Evolutionary conservation across 768 basidiomycete genomes (phyloP), one percentile per base, ranked within the genome.

Genomic region (Trametes maxima): DNA sequence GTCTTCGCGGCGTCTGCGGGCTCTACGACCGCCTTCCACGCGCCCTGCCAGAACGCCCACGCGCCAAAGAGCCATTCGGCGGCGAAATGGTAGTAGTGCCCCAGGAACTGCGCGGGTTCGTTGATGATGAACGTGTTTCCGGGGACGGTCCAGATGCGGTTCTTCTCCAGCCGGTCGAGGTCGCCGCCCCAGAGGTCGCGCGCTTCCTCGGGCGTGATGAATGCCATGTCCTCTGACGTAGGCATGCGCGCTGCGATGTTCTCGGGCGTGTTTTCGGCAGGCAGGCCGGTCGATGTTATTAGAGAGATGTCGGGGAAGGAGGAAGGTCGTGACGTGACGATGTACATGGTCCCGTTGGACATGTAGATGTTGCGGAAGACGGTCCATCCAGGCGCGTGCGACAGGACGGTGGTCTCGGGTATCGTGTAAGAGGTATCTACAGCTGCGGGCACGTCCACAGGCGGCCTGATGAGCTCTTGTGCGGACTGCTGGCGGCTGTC

Each of bases 81-180:
- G 35, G 88, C 89, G 60, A 92, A 87, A 74, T 94, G 93, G 73
- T 94, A 94, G 72, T 93, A 94, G 71, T 94, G 93, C 47, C 79
- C 77, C n/a, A 94, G 80, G 79, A 94, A 90, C 68, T 92, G 89
- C 1, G 72, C 58, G 0, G 90, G 88, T 62, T 91, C 90, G 69
- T 89, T 89, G 68, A 87, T 79, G 39, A 78, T 68, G 57, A 90
- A 89, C 17, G 91, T 90, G 69, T 87, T 88, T 2, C 91, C 90
- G 44, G 85, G 81, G 39, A 94, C 82, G 14, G 83, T 78, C 78
- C 81, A 86, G 7, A 93, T 81, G 17, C 87, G 78, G 63, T 83
- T 83, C 48, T 64, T 71, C 57, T 67, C 73, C 17, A 66, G 62
- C 62, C 39, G 47, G 43, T 65, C 65, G 35, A 39, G 36, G 60